Evolutionary conservation across 768 basidiomycete species (phyloP), one percentile per base, ranked within the genome.

Genomic region (Russula abietina): DNA sequence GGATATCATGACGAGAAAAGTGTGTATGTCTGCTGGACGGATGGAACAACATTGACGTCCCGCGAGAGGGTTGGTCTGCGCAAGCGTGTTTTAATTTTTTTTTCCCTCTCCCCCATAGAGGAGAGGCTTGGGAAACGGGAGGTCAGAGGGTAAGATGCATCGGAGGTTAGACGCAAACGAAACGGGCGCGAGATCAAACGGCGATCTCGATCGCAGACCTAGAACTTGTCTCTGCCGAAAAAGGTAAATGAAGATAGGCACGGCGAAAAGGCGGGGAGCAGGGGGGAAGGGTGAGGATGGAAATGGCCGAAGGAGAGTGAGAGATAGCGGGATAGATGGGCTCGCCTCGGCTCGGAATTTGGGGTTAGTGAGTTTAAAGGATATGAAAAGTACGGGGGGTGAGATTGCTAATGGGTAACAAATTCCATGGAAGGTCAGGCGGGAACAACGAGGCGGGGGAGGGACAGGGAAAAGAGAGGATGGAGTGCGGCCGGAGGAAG

Each of bases 381-480:
- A 65, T 41, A 62, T 65, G 56, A 63, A 57, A 43, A 63, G 62
- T 50, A 55, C 50, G 53, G 55, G 55, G 19, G 30, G 48, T 19
- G 61, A 53, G 43, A 32, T 46, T 39, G 10, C 6, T n/a, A 11
- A 43, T 10, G 36, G 41, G 5, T 22, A 49, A 49, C 48, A 10
- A 12, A 57, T 65, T 63, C 64, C n/a, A 63, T 65, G 61, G 64
- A 63, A 64, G 63, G 63, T 64, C 62, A 66, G 61, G 62, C 64
- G 62, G 65, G 65, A 57, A 58, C 57, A 63, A 53, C 61, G 65
- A 65, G 57, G 61, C 52, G 36, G 48, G 36, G 48, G 22, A 17
- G 28, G 53, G 53, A 19, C 26, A 50, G 56, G 26, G 57, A 58
- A 41, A n/a, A n/a, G n/a, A 43, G 28, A 33, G 51, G 57, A 39